These are phyloP conservation scores for Kwoniella sp. DNA, from an alignment of 768 basidiomycete species.

Conservation along the genomic window DNA sequence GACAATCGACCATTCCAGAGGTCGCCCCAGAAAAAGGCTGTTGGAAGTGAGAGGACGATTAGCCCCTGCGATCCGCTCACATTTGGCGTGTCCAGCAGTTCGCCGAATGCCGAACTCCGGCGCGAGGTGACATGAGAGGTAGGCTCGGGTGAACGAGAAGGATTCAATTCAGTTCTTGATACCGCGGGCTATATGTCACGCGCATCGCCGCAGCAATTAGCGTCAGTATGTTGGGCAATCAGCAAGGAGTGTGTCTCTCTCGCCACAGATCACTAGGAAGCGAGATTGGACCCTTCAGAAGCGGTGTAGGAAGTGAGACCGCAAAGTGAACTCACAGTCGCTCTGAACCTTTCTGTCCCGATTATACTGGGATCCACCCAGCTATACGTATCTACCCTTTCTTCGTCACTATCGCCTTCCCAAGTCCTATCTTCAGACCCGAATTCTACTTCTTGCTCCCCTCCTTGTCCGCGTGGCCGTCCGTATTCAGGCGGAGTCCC, in stretches of 20 bases:
- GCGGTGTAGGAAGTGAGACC: too few relatives aligned
- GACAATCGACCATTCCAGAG: background rate
- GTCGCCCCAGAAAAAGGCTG: background rate
- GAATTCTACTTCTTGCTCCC: conserved; percentile 27
- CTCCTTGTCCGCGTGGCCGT: too few relatives aligned
- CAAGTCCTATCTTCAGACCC: conserved; percentile 10
- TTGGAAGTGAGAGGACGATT: too few relatives aligned
- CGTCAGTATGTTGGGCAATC: background rate
- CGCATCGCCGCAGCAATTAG: background rate
- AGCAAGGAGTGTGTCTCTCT: too few relatives aligned
- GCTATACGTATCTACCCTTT: conserved; percentile 35
- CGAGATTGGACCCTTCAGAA: too few relatives aligned
- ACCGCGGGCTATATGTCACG: conserved; percentile 6
- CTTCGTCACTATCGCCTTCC: conserved; percentile 38
- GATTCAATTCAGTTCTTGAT: background rate
- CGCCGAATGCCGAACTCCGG: conserved; percentile 3
- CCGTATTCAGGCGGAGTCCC: background rate
- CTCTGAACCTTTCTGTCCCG: conserved; percentile 29
- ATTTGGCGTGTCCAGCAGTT: conserved; percentile 19
- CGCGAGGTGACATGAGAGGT: conserved; percentile 1
- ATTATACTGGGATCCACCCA: conserved; percentile 48
- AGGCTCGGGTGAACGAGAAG: background rate
- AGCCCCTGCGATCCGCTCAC: conserved; percentile 3
- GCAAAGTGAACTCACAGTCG: conserved; percentile 40
- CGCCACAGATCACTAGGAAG: too few relatives aligned